Conservation (phyloP, 257 asterid species). For the Hygrophila difformis region DNA sequence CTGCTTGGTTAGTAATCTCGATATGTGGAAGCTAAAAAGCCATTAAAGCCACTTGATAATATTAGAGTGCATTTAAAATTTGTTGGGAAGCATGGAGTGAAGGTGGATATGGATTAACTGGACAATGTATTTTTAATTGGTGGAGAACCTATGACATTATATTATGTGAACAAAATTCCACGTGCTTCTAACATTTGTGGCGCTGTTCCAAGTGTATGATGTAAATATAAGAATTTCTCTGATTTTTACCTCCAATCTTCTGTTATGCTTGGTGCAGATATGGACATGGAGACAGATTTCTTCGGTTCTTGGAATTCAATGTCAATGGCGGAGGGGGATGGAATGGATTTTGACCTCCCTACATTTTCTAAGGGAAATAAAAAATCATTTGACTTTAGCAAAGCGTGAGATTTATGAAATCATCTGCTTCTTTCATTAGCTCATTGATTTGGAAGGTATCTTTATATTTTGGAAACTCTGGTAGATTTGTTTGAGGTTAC, state of each 20-base stretch:
- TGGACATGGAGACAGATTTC: conserved; percentile 81
- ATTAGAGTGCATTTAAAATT: no score
- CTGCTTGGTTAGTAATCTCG: no score
- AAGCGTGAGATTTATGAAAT: conserved; percentile 38
- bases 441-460: conserved; percentile 11
- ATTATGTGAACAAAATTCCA: no score
- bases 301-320: conserved; percentile 70
- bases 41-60: no score
- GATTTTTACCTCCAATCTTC: no score
- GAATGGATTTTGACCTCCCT: conserved; percentile 66
- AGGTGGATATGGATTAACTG: no score
- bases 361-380: conserved; percentile 67
- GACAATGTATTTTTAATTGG: no score
- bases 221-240: neutral
- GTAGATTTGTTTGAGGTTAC: no score
- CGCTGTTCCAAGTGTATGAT: neutral
- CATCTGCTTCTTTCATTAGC: conserved; percentile 17
- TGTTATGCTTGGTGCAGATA: conserved; percentile 29
- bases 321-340: conserved; percentile 48
- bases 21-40: no score
- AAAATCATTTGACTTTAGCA: conserved; percentile 53
- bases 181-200: conserved; percentile 2
- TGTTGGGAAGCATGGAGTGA: no score
- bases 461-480: conserved; percentile 5
- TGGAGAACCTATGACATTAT: neutral